Percentiles rank a stretch among this genome's conserved stretches.
phyloP scores from a whole-genome alignment of 2,329 filamentous ascomycete species.

The Ophiostoma tasmaniense region DNA sequence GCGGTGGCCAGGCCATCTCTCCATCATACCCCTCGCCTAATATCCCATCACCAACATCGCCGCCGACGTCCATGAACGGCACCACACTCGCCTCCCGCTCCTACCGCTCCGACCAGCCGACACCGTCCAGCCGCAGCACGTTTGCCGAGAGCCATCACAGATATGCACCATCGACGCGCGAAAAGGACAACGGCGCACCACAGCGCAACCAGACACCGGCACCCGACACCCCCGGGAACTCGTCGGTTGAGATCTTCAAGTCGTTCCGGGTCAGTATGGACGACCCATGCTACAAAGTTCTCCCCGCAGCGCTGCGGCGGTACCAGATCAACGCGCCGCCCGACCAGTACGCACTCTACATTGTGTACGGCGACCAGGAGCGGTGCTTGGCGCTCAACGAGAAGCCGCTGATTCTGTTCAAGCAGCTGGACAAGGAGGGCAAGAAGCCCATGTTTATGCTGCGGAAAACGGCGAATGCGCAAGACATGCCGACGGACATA shows the following conservation, averaged over 20 bases:
- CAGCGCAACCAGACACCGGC: conserved; percentile 54
- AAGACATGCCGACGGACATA: conserved; percentile 36
- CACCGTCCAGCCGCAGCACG: conserved; percentile 46
- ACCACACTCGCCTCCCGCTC: conserved; percentile 51
- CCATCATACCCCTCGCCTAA: conserved; percentile 55
- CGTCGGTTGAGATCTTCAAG: conserved; percentile 92
- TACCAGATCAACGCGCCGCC: conserved; percentile 98
- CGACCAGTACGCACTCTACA: conserved; percentile 95
- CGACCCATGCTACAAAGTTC: conserved; percentile 93
- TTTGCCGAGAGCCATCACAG: conserved; percentile 44
- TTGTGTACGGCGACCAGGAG: conserved; percentile 98
- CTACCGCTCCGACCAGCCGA: conserved; percentile 49
- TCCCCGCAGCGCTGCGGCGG: conserved; percentile 90
- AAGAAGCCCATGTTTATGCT: conserved; percentile 99
- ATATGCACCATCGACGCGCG: conserved; percentile 29
- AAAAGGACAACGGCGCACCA: conserved; percentile 37
- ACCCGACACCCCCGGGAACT: conserved; percentile 51
- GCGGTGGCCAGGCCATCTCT: conserved; percentile 44
- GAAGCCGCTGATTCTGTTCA: conserved; percentile 91
- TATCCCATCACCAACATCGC: conserved; percentile 61
- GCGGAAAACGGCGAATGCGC: conserved; percentile 53
- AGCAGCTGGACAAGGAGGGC: conserved; percentile 92
- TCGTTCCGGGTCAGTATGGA: conserved; percentile 97
- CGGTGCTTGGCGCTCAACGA: conserved; percentile 86
- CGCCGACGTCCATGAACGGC: conserved; percentile 44